Evolutionary conservation across 352 stramenopile species (phyloP), one percentile per base, ranked within the genome.

Genomic region (Elongisporangium undulatum): DNA sequence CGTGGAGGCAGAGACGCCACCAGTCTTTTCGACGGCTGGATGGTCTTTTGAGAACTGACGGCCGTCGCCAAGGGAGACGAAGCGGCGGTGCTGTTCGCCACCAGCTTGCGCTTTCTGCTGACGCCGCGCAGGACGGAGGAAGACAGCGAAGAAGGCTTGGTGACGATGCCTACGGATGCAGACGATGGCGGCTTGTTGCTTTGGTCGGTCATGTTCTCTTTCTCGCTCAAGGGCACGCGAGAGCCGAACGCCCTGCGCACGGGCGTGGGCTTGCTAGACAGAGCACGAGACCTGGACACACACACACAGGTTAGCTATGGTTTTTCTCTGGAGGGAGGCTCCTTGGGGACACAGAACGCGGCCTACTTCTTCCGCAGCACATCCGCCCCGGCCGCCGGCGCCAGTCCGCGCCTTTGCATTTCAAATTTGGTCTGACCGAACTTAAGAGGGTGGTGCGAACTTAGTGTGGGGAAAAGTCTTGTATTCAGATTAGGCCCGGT

Each of bases 401-500:
- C 26, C 29, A 41, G 29, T 41, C 29, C 29, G 29, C 29, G 29
- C 29, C 29, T 41, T 41, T 41, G 29, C 29, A 41, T 41, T 41
- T 41, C 29, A 41, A 41, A 41, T 15, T 41, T 41, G 29, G 8
- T 56, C 6, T 17, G 49, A 23, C n/a, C 20, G 24, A 23, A 50
- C 48, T n/a, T 53, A 50, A 41, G 9, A 67, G 50, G 2, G 58
- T 38, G 68, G 55, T 54, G 15, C 60, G 60, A 53, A 67, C 56
- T 67, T 67, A 51, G 56, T 12, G n/a, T 13, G 19, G 45, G 56
- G 29, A 55, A 51, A 63, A 45, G 8, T 13, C 29, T 41, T 56
- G 17, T 24, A 56, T 56, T 38, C 48, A 56, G 49, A 15, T 56
- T 19, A 41, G 2, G 7, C 58, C 65, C 66, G 67, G 55, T 86